Evolutionary conservation across 805 yeast genomes (phyloP), one percentile per base, ranked within the genome.

Genomic region (Pichia rugopelliculosa): DNA sequence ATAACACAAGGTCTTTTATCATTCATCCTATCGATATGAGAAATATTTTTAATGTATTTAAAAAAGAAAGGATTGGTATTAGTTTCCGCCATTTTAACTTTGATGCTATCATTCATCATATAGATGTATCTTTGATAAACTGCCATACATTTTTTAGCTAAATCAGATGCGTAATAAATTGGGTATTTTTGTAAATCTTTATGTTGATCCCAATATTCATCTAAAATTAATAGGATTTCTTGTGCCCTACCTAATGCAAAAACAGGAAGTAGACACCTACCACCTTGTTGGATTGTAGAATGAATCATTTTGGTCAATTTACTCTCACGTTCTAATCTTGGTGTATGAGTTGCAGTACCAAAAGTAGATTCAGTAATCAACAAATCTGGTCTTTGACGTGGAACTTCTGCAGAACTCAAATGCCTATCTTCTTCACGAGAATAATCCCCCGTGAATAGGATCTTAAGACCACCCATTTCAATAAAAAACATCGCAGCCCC

Each of bases 401-500:
- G 99, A 2, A 93, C 83, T 65, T 93, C 99, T 0, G 99, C 99
- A 4, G 89, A 80, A 59, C 88, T 90, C 59, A 93, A 76, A 71
- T 93, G 99, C 53, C 99, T 80, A 62, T 90, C 96, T 59, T 87
- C 89, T 64, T 91, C 98, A 59, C 99, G 75, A 3, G 98, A 91
- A 61, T 87, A 93, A 65, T 93, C 99, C 48, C 99, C 99, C 0
- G 99, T 93, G 62, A 91, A 93, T 44, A 93, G 65, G 0, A 88
- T 74, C 55, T 87, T 86, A 50, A 91, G 69, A 0, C 97, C 97
- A 18, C 96, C 96, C 58, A 93, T 84, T 65, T 93, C 99, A 42
- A 93, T 79, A 55, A 93, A 82, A 65, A 83, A 93, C 98, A 93
- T 93, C 12, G 98, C 96, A 11, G 99, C 98, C 47, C 99, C 99